Evolutionary conservation across 2,329 filamentous ascomycete species (phyloP).

Genomic region (Monilinia laxa): DNA sequence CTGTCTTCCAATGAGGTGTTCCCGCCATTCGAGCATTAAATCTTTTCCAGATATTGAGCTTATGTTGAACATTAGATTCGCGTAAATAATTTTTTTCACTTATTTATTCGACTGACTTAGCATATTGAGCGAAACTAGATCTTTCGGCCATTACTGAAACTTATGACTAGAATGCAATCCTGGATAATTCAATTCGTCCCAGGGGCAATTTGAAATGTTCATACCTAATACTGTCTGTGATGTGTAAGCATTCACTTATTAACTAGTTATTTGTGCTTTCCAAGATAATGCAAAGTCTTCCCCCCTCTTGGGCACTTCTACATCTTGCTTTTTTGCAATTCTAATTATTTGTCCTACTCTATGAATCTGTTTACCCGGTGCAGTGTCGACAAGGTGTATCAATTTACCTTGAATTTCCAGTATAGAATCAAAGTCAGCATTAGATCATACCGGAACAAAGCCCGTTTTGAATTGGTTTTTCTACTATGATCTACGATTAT

Average conservation of each 20-base stretch:
- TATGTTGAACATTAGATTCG: background rate
- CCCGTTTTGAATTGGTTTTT: too few species aligned
- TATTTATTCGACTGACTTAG: background rate
- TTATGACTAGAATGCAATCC: background rate
- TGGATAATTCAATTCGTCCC: too few species aligned
- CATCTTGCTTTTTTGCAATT: too few species aligned
- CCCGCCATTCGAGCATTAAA: too few species aligned
- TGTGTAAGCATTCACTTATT: background rate
- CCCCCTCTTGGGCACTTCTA: background rate
- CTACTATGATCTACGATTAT: too few species aligned
- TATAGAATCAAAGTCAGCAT: too few species aligned
- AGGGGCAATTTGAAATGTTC: background rate
- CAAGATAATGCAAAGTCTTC: background rate
- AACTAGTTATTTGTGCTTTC: background rate
- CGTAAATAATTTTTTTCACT: too few species aligned
- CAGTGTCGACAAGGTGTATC: too few species aligned
- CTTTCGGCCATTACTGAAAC: background rate
- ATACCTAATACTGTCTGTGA: background rate
- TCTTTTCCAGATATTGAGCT: background rate
- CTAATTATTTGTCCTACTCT: too few species aligned
- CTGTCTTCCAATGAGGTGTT: background rate
- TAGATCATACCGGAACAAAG: too few species aligned
- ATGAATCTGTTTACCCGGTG: too few species aligned
- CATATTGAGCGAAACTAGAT: background rate
- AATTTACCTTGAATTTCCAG: background rate